phyloP scores from a whole-genome alignment of 1,284 basidiomycete species.

The Ustilago crameri region DNA sequence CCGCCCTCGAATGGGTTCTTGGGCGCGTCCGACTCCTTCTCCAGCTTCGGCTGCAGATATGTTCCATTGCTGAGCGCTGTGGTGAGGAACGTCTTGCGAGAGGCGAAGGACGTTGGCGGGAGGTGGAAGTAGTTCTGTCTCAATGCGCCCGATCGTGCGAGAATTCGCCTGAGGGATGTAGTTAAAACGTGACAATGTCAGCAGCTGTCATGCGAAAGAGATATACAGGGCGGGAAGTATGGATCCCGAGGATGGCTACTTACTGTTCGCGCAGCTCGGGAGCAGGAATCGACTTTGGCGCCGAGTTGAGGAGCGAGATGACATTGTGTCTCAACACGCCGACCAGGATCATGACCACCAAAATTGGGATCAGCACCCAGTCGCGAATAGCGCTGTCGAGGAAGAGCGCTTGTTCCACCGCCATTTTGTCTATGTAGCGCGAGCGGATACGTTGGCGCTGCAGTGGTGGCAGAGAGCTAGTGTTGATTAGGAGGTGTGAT shows the following conservation, averaged over 20 bases:
- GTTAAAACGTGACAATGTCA: constrained; percentile 1
- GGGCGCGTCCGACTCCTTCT: constrained; percentile 68
- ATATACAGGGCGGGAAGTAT: too few species aligned
- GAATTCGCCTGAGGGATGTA: constrained; percentile 47
- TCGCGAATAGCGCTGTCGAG: constrained; percentile 68
- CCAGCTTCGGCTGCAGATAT: constrained; percentile 57
- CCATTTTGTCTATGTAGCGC: constrained; percentile 21
- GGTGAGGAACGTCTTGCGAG: constrained; percentile 52
- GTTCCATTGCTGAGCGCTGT: constrained; percentile 56
- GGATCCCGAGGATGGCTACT: constrained; percentile 69
- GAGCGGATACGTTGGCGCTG: background rate
- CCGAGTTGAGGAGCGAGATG: constrained; percentile 82
- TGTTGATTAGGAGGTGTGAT: too few species aligned
- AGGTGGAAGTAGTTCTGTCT: constrained; percentile 59
- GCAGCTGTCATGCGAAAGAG: background rate
- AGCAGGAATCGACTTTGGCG: constrained; percentile 82
- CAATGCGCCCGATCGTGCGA: constrained; percentile 52
- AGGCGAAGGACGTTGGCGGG: constrained; percentile 52
- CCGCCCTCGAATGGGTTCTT: constrained; percentile 78
- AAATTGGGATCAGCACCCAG: constrained; percentile 91
- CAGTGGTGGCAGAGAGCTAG: too few species aligned
- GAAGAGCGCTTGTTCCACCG: constrained; percentile 47
- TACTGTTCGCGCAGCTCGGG: constrained; percentile 92
- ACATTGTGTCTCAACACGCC: constrained; percentile 94
- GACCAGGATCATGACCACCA: constrained; percentile 96